Percentiles rank a stretch among this genome's conserved stretches.
Evolutionary conservation across 768 basidiomycete genomes (phyloP).

Genomic region (Lepiota venenata): DNA sequence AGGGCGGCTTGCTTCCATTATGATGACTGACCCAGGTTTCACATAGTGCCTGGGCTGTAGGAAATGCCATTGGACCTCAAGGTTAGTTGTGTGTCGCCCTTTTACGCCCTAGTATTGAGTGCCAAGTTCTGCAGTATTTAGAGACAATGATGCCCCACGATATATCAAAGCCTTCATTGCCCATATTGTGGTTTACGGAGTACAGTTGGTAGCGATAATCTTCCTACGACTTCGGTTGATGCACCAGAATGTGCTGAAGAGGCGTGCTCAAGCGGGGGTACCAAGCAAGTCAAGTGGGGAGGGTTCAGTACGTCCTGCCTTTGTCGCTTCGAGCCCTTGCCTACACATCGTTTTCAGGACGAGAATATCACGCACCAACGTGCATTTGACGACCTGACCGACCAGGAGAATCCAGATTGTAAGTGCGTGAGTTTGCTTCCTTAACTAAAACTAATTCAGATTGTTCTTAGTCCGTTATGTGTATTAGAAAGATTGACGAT

Average conservation of each 20-base stretch:
- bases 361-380: conserved; percentile 33
- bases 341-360: conserved; percentile 16
- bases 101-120: too few species aligned
- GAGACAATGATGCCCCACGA: conserved; percentile 39
- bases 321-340: background rate
- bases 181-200: conserved; percentile 44
- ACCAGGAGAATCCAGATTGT: conserved; percentile 46
- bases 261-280: conserved; percentile 30
- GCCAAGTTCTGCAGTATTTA: conserved; percentile 31
- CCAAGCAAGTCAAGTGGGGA: conserved; percentile 28
- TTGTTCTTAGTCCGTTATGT: conserved; percentile 31
- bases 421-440: conserved; percentile 13
- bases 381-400: conserved; percentile 49
- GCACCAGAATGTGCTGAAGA: conserved; percentile 37
- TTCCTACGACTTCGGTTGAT: conserved; percentile 38
- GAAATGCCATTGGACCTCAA: conserved; percentile 47
- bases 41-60: conserved; percentile 44
- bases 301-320: conserved; percentile 16
- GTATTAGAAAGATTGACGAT: conserved; percentile 21
- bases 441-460: background rate
- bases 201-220: conserved; percentile 35
- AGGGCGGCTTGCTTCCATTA: background rate
- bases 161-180: conserved; percentile 45
- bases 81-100: conserved; percentile 12
- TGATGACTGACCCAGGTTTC: background rate